Conservation (phyloP, 106 monocot species). For the Dendrobium chrysotoxum region DNA sequence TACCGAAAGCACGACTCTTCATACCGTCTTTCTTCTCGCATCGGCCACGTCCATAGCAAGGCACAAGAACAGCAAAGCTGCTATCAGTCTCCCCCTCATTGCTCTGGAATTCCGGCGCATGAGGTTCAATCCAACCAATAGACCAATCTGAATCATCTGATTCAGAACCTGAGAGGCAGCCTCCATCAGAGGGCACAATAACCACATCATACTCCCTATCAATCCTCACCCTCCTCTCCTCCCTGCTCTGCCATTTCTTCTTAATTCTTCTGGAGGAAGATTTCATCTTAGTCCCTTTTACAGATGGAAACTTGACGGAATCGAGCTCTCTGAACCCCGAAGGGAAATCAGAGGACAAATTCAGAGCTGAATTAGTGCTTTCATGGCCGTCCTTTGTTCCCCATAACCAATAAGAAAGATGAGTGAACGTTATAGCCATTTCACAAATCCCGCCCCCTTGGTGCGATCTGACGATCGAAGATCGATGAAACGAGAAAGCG, state of each 20-base stretch:
- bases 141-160: slow-evolving; percentile 84
- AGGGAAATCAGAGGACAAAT: slow-evolving; percentile 34
- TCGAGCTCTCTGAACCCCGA: slow-evolving; percentile 42
- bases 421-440: slow-evolving; percentile 43
- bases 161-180: slow-evolving; percentile 60
- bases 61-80: slow-evolving; percentile 77
- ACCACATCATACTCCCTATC: slow-evolving; percentile 75
- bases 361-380: slow-evolving; percentile 13
- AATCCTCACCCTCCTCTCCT: slow-evolving; percentile 33
- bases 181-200: slow-evolving; percentile 63
- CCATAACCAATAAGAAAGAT: slow-evolving; percentile 40
- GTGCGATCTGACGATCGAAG: background rate
- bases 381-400: slow-evolving; percentile 28
- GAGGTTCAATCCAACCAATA: slow-evolving; percentile 78
- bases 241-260: slow-evolving; percentile 33
- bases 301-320: slow-evolving; percentile 14
- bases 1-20: slow-evolving; percentile 12
- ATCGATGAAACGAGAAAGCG: background rate
- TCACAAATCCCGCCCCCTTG: background rate
- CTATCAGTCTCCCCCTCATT: slow-evolving; percentile 22
- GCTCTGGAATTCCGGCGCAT: slow-evolving; percentile 46
- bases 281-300: slow-evolving; percentile 12
- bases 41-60: slow-evolving; percentile 51
- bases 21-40: slow-evolving; percentile 13
- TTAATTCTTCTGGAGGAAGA: slow-evolving; percentile 21